Percentiles rank a stretch among this genome's conserved stretches.
phyloP scores from a whole-genome alignment of 176 grass and related monocot genomes.

The Oryza australiensis region DNA sequence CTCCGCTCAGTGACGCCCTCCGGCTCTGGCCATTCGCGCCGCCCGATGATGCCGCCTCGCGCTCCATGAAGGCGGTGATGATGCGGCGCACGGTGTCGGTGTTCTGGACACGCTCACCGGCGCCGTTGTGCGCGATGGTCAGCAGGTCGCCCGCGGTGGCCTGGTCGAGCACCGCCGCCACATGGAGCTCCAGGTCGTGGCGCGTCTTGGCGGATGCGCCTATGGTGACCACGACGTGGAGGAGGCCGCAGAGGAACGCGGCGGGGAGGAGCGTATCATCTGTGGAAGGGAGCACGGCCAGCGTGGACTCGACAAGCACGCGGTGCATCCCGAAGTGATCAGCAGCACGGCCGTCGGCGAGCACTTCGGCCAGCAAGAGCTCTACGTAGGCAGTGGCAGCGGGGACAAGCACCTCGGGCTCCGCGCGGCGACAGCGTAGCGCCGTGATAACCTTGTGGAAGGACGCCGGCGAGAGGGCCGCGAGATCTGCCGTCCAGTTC shows the following conservation, averaged over 20 bases:
- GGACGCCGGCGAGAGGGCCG: conserved; percentile 40
- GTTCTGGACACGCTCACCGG: conserved; percentile 45
- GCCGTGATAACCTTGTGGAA: conserved; percentile 62
- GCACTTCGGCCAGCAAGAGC: conserved; percentile 43
- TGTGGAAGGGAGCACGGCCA: conserved; percentile 47
- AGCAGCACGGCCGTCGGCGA: not conserved
- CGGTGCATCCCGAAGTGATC: not conserved
- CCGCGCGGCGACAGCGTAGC: conserved; percentile 44
- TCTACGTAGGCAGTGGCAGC: conserved; percentile 48
- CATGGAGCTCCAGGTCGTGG: conserved; percentile 67
- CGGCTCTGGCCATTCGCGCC: conserved; percentile 26
- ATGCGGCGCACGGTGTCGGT: conserved; percentile 63
- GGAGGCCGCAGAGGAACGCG: conserved; percentile 64
- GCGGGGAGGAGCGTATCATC: conserved; percentile 47
- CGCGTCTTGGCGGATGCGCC: conserved; percentile 37
- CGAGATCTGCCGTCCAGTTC: conserved; percentile 60
- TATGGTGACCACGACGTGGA: conserved; percentile 44
- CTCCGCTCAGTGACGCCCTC: conserved; percentile 29
- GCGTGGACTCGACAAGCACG: conserved; percentile 46
- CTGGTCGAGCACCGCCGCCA: conserved; percentile 58
- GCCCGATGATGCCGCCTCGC: not conserved
- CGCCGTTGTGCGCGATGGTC: conserved; percentile 43
- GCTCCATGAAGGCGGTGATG: conserved; percentile 59
- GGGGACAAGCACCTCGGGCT: conserved; percentile 33
- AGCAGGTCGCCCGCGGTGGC: conserved; percentile 58